phyloP scores from a whole-genome alignment of 257 asterid species.

The Solanum infundibuliforme region DNA sequence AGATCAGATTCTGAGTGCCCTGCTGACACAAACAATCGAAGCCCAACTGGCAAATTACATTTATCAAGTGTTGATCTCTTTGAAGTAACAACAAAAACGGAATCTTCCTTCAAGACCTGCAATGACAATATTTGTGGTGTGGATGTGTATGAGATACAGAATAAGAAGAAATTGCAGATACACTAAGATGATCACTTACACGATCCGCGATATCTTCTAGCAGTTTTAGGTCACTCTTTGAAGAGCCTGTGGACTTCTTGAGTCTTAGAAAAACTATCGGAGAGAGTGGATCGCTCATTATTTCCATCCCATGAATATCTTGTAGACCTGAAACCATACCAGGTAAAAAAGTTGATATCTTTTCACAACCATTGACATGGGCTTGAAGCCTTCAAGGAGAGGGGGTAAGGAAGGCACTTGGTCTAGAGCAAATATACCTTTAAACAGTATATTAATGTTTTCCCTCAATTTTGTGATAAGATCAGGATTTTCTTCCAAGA shows the following conservation, averaged over 20 bases:
- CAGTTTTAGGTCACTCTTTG: conserved; percentile 53
- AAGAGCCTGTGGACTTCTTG: conserved; percentile 54
- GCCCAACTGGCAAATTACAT: conserved; percentile 75
- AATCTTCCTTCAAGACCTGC: conserved; percentile 69
- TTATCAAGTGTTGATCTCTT: conserved; percentile 71
- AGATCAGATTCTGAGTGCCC: conserved; percentile 70
- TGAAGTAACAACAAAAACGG: conserved; percentile 54
- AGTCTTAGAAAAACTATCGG: conserved; percentile 61
- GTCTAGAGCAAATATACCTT: conserved; percentile 26
- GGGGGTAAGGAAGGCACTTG: not conserved
- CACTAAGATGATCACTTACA: conserved; percentile 21
- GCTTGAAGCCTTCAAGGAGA: not conserved
- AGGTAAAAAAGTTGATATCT: not conserved
- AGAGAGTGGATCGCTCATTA: conserved; percentile 55
- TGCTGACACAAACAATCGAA: conserved; percentile 62
- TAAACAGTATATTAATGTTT: conserved; percentile 35
- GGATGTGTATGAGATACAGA: not conserved
- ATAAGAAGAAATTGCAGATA: not conserved
- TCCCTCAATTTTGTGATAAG: conserved; percentile 50
- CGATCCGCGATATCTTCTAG: conserved; percentile 54
- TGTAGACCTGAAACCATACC: conserved; percentile 41
- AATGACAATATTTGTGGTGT: not conserved
- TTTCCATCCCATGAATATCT: conserved; percentile 45
- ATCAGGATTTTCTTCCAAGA: conserved; percentile 64
- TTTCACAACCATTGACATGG: not conserved